Base-by-base conservation (phyloP, 2,329 filamentous ascomycete genomes). In the Seiridium unicorne region DNA sequence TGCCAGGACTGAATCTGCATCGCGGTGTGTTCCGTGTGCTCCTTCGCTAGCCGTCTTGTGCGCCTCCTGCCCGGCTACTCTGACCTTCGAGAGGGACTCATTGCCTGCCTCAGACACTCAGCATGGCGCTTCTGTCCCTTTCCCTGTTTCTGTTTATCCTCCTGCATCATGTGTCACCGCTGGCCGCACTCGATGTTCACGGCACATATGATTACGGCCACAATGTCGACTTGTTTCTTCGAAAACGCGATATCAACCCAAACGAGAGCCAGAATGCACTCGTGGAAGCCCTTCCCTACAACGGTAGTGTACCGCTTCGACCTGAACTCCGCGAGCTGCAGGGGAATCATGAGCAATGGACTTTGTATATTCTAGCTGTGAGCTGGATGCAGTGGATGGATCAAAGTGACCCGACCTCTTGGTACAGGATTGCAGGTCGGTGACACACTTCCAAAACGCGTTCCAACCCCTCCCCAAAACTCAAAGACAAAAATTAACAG, bases 391-490 rank as follows among this genome's bases (percentile, higher is more conserved):
- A 92, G 74, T 83, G 80, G 62, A 84, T 84, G 60, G 78, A 87
- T 64, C 89, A 92, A 74, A 78, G 79, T 18, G 76, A 80, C 57
- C 79, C 81, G 59, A 79, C 89, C 44, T 94, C 91, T 46, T 95
- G 87, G 79, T 96, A 93, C 75, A 86, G 91, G 69, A 83, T 96
- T 66, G 84, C 89, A 61, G 90, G 92, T 91, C 73, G 62, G 82
- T 72, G 34, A 2, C 48, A 57, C 61, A 51, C 13, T 26, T 26
- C 18, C 18, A 26, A 26, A 26, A 26, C 18, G 18, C 18, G 18
- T 26, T 26, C 18, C 18, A 26, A 26, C 18, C 18, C 18, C 18
- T 26, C 18, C 18, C 18, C 18, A 26, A 26, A 26, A 26, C 18
- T 69, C 60, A 10, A 36, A 10, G 34, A 26, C 51, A 13, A 42